Evolutionary conservation across 306 rosid species (phyloP), one percentile per base, ranked within the genome.

Genomic region (Glycyrrhiza uralensis): DNA sequence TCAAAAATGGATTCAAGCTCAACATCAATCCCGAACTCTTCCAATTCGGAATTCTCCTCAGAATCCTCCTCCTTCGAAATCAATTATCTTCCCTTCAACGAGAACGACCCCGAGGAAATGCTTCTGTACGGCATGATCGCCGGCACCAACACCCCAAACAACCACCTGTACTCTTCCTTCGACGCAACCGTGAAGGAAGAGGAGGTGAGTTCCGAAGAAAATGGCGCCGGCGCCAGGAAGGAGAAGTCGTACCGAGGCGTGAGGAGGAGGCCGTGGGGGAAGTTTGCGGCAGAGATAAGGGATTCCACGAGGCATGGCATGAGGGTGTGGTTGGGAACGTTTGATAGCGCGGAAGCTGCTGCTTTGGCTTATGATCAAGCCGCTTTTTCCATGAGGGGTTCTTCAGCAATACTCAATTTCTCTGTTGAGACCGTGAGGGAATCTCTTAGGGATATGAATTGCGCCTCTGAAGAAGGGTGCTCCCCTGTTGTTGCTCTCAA

Each of bases 331-430:
- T 73, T 94, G 30, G 98, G 98, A 15, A 94, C 98, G 28, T 94
- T 94, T 45, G 98, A 94, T 15, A 94, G 92, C 51, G 97, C 98
- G 0, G 97, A 94, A 67, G 98, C 91, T 0, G 98, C 98, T 0
- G 98, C 98, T 23, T 17, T 94, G 68, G 98, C 98, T 12, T 94
- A 94, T 41, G 98, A 94, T 29, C 97, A 94, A 66, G 98, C 98
- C 0, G 98, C 98, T 17, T 94, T 91, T 61, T 69, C 98, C 18
- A 86, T 91, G 96, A 66, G 98, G 2, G 98, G 98, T 0, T 66
- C 92, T 1, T 14, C 96, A 0, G 98, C 98, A 0, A 84, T 91
- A 23, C 97, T 94, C 26, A 94, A 94, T 45, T 94, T 91, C 22
- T 90, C 97, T 0, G 89, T 87, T 4, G 97, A 94, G 18, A 84